Base-by-base conservation (phyloP, 805 yeast species). In the Ogataea naganishii region DNA sequence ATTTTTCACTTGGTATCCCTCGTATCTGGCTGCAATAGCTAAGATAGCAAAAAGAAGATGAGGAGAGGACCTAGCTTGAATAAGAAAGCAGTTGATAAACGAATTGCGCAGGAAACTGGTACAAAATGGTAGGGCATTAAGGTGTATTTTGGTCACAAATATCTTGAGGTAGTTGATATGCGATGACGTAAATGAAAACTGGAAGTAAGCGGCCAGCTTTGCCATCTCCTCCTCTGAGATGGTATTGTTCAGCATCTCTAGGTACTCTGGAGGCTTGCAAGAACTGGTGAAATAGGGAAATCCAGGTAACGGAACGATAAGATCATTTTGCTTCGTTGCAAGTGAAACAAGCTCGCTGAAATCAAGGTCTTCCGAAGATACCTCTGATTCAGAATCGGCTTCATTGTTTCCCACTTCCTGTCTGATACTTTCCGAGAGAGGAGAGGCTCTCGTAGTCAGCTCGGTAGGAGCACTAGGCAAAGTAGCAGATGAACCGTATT, bases 1-100 rank as follows among this genome's bases (percentile, higher is more conserved):
- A n/a, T 29, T 46, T 23, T 38, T 39, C 14, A 50, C 40, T 32
- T 55, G 56, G 29, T 51, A 52, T 23, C 49, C 44, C 36, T 56
- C 60, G 13, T 69, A 64, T 23, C 75, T 63, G 1, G 89, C 88
- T 3, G 89, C 82, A 24, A 75, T 78, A 0, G 89, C 83, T 26
- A 81, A 46, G 4, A 80, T 64, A 0, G 88, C 85, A 31, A 81
- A 80, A 23, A 81, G 53, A 9, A 81, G 46, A 45, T 75, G 80
- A 0, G 81, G 66, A 33, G 80, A 80, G 21, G 63, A 61, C 29
- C 51, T 53, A 2, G 60, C 54, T 23, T 51, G 53, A 14, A 46
- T 31, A 8, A 58, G 33, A 26, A 56, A 51, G 18, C 53, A 44
- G 15, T 47, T 47, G 11, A 56, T 51, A 29, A 56, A 51, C 1